phyloP scores from a whole-genome alignment of 305 asterid genomes.

The Plantago coronopus region DNA sequence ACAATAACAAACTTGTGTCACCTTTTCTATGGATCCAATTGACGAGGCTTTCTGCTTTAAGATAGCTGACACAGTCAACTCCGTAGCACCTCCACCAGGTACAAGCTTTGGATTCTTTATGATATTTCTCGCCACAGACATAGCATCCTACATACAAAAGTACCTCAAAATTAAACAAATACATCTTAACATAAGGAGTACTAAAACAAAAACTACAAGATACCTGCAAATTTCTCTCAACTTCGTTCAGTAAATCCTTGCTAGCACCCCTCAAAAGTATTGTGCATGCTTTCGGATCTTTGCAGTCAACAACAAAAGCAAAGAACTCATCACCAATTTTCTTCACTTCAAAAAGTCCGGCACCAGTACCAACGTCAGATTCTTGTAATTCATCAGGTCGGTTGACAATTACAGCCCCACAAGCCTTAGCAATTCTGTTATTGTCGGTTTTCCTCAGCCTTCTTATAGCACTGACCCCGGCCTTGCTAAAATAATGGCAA shows the following conservation, averaged over 20 bases:
- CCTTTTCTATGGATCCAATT: conserved; percentile 91
- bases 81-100: conserved; percentile 98
- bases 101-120: conserved; percentile 88
- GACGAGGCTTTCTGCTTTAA: conserved; percentile 84
- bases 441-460: conserved; percentile 82
- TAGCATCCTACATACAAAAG: conserved; percentile 64
- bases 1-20: conserved; percentile 9
- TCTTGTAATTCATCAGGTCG: conserved; percentile 97
- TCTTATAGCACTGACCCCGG: conserved; percentile 96
- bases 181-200: neutral
- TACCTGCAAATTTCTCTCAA: conserved; percentile 93
- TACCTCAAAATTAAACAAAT: conserved; percentile 16
- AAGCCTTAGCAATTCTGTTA: conserved; percentile 91
- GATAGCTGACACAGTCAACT: conserved; percentile 84
- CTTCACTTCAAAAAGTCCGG: conserved; percentile 85
- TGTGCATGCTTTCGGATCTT: conserved; percentile 92
- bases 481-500: conserved; percentile 92
- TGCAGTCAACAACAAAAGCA: conserved; percentile 79
- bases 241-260: conserved; percentile 94
- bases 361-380: conserved; percentile 92
- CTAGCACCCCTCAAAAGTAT: conserved; percentile 90
- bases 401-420: conserved; percentile 94
- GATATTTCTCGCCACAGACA: conserved; percentile 93
- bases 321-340: conserved; percentile 94
- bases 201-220: conserved; percentile 10